A percentile compares a stretch with the other conserved stretches of the same genome.
phyloP scores from a whole-genome alignment of 306 rosid species.

The Cajanus cajan region DNA sequence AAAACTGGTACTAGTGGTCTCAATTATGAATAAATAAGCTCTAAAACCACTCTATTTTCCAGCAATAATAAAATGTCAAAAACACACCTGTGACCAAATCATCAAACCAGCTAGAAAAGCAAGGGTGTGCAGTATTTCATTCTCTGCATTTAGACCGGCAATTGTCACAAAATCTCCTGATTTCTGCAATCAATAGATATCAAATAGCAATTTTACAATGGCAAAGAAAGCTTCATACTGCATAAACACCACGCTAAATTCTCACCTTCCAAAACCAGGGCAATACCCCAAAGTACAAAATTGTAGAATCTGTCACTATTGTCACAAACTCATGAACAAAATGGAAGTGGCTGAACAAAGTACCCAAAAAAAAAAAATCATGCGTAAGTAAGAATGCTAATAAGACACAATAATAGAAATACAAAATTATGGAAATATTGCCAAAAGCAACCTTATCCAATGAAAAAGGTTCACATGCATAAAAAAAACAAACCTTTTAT shows the following conservation, averaged over 20 bases:
- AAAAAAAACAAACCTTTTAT: constrained; percentile 66
- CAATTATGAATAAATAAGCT: not conserved
- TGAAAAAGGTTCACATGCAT: constrained; percentile 10
- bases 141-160: constrained; percentile 78
- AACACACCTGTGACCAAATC: constrained; percentile 89
- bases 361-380: constrained; percentile 20
- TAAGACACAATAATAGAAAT: not conserved
- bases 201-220: constrained; percentile 13
- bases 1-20: not conserved
- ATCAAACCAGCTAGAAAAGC: constrained; percentile 76
- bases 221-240: not conserved
- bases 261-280: constrained; percentile 99
- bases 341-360: constrained; percentile 75
- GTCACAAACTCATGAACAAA: constrained; percentile 89
- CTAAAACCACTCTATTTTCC: constrained; percentile 13
- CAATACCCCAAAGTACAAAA: constrained; percentile 69
- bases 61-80: constrained; percentile 19
- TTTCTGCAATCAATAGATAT: constrained; percentile 59
- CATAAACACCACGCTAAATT: constrained; percentile 28
- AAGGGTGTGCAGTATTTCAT: constrained; percentile 89
- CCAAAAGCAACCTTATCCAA: constrained; percentile 13
- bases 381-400: constrained; percentile 17
- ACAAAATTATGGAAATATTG: not conserved
- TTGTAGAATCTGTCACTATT: constrained; percentile 80
- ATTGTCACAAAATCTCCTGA: constrained; percentile 63